Evolutionary conservation across 1,284 basidiomycete species (phyloP).

Genomic region (Vanrija sp.): DNA sequence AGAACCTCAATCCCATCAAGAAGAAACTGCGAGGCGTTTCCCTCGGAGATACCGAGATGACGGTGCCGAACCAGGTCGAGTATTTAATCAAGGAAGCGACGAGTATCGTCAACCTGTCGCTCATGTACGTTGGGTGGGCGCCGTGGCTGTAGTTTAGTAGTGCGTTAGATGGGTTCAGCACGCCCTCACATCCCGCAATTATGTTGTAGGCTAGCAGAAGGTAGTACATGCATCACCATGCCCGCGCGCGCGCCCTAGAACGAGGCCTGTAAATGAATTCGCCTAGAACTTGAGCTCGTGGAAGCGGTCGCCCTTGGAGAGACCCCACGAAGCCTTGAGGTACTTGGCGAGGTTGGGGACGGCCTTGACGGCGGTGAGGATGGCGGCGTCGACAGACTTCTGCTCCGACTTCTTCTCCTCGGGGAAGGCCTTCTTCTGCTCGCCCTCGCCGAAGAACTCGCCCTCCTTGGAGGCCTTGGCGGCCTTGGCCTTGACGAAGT

Average conservation of each 20-base stretch:
- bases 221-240: conserved; percentile 29
- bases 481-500: conserved; percentile 79
- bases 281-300: conserved; percentile 52
- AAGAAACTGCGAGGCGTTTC: conserved; percentile 70
- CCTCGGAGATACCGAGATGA: conserved; percentile 54
- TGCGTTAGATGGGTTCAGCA: not conserved
- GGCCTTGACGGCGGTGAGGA: conserved; percentile 87
- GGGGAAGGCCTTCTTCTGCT: conserved; percentile 84
- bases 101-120: conserved; percentile 62
- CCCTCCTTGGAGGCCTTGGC: conserved; percentile 80
- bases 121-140: conserved; percentile 69
- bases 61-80: conserved; percentile 82
- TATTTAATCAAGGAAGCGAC: conserved; percentile 83
- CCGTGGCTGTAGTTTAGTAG: conserved; percentile 59
- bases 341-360: conserved; percentile 90
- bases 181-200: not conserved
- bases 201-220: conserved; percentile 11
- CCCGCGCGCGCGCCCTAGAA: conserved; percentile 5
- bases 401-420: conserved; percentile 88
- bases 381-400: conserved; percentile 77
- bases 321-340: conserved; percentile 86
- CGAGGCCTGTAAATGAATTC: conserved; percentile 3
- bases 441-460: conserved; percentile 90
- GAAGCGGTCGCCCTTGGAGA: conserved; percentile 74
- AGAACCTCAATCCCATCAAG: conserved; percentile 72